phyloP scores from a whole-genome alignment of 2,329 filamentous ascomycete genomes.

The Fusarium staphyleae region DNA sequence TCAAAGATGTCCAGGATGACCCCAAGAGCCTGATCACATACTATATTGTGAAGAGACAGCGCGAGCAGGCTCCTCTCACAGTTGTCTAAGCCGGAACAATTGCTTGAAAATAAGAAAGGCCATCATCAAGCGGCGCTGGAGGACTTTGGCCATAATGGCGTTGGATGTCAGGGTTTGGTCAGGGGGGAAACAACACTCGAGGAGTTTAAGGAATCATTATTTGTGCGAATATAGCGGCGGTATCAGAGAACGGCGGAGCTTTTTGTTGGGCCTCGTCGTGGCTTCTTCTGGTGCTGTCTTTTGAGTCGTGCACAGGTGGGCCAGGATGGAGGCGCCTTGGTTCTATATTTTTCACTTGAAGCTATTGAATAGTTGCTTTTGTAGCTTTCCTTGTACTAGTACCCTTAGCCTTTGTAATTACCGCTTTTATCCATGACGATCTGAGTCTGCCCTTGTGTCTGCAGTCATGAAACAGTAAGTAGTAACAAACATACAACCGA shows the following conservation, averaged over 20 bases:
- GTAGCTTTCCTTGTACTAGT: constrained; percentile 14
- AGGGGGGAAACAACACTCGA: constrained; percentile 2
- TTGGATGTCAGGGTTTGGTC: constrained; percentile 37
- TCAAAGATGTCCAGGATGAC: constrained; percentile 72
- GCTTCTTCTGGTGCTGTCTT: constrained; percentile 4
- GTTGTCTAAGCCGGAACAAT: constrained; percentile 1
- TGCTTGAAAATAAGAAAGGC: background rate
- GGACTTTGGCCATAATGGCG: constrained; percentile 11
- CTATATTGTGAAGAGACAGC: constrained; percentile 76
- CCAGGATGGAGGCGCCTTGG: constrained; percentile 15
- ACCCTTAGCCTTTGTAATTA: constrained; percentile 35
- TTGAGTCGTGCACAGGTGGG: constrained; percentile 17
- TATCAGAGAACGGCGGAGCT: background rate
- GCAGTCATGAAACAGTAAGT: background rate
- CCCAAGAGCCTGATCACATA: constrained; percentile 81
- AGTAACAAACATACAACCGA: background rate
- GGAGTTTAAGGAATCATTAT: constrained; percentile 7
- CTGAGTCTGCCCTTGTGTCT: background rate
- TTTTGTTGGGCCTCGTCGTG: background rate
- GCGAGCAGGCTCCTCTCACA: constrained; percentile 52
- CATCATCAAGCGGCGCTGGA: constrained; percentile 10
- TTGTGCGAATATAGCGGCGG: constrained; percentile 10
- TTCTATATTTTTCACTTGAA: constrained; percentile 18
- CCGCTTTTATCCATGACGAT: constrained; percentile 3
- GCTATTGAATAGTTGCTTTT: constrained; percentile 32